Evolutionary conservation across 768 basidiomycete genomes (phyloP).

Genomic region (Grammothele lineata): DNA sequence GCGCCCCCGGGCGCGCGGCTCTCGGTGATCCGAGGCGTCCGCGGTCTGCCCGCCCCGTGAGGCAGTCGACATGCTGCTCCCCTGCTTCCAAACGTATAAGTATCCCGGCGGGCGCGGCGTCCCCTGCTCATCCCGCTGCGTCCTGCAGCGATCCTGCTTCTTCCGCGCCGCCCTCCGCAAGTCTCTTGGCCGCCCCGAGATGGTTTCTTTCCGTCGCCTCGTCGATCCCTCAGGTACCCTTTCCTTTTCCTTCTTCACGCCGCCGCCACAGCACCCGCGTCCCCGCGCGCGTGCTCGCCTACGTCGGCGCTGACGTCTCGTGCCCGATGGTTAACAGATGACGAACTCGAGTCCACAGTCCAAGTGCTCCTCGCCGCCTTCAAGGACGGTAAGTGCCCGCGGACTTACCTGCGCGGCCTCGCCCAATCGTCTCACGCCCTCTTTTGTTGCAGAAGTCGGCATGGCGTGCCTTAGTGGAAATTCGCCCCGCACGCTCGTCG

Average conservation of each 20-base stretch:
- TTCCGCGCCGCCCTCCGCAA: too few species aligned
- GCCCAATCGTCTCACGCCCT: not conserved
- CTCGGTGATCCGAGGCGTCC: slow-evolving; percentile 13
- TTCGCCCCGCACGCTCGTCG: slow-evolving; percentile 5
- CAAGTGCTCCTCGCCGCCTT: slow-evolving; percentile 17
- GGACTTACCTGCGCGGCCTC: too few species aligned
- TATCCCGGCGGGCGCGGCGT: not conserved
- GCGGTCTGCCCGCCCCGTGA: slow-evolving; percentile 2
- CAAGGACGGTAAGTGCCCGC: slow-evolving; percentile 13
- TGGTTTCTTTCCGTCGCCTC: slow-evolving; percentile 12
- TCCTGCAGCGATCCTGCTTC: too few species aligned
- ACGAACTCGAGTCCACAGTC: slow-evolving; percentile 16
- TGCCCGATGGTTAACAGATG: slow-evolving; percentile 8
- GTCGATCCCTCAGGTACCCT: slow-evolving; percentile 16
- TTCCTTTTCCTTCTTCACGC: too few species aligned
- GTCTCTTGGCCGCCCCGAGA: not conserved
- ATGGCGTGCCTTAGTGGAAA: slow-evolving; percentile 11
- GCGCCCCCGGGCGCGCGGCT: too few species aligned
- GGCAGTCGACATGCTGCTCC: not conserved
- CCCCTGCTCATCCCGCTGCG: too few species aligned
- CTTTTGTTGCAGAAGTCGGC: slow-evolving; percentile 7
- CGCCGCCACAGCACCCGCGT: not conserved
- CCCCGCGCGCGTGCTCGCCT: not conserved
- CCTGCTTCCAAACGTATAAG: not conserved
- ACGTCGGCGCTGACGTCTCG: not conserved